Conservation (phyloP, 116 monocot species). For the Cymodocea nodosa region DNA sequence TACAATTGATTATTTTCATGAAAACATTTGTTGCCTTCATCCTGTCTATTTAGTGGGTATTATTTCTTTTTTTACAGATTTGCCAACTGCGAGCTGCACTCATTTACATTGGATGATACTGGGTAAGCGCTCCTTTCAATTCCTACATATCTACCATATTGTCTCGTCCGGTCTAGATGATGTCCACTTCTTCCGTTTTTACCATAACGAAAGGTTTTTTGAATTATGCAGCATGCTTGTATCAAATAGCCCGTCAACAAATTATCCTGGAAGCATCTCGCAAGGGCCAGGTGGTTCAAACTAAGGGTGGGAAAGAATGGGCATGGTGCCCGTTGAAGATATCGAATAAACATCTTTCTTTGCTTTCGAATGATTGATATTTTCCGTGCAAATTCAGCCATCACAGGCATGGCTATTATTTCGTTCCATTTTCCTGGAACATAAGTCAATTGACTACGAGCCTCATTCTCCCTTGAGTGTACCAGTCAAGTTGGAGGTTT, state of each 20-base stretch:
- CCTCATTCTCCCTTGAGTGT: background rate
- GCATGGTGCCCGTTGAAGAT: background rate
- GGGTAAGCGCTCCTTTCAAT: conserved; percentile 20
- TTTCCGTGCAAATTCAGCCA: background rate
- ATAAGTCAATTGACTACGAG: background rate
- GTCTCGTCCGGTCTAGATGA: background rate
- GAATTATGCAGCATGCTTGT: conserved; percentile 37
- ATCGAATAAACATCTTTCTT: background rate
- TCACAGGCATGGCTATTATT: background rate
- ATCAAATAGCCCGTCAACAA: conserved; percentile 14
- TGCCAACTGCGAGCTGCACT: conserved; percentile 83
- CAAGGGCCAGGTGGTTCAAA: conserved; percentile 10
- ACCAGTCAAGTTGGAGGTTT: too few relatives aligned
- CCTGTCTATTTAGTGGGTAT: background rate
- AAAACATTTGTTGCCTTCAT: too few relatives aligned
- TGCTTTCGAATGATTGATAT: background rate
- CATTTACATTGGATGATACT: conserved; percentile 71
- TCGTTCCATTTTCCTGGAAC: background rate
- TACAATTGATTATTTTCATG: too few relatives aligned
- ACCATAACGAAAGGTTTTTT: background rate
- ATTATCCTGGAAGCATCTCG: conserved; percentile 66
- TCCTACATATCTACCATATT: background rate
- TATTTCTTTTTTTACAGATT: conserved; percentile 33
- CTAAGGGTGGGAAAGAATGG: background rate
- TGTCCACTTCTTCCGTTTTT: background rate